Percentiles rank a stretch among this genome's conserved stretches.
Conservation (phyloP, 1,284 basidiomycete species). For the Cystobasidiaceae sp. region DNA sequence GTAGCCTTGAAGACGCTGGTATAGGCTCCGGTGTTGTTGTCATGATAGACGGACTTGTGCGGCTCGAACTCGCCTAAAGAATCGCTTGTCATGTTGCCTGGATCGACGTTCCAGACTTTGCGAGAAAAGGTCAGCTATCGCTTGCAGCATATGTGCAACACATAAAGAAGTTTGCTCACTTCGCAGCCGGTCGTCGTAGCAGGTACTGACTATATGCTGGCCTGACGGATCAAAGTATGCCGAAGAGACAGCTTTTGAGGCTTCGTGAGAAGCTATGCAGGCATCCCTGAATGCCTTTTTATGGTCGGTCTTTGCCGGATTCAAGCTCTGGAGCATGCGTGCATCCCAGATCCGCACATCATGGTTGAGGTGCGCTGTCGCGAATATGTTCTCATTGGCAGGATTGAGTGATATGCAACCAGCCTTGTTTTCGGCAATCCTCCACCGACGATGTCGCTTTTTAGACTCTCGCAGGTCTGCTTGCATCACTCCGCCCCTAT, state of each 20-base stretch:
- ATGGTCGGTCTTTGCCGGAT: constrained; percentile 1
- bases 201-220: constrained; percentile 29
- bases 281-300: constrained; percentile 17
- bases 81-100: constrained; percentile 35
- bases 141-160: neutral
- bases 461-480: constrained; percentile 47
- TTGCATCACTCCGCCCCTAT: constrained; percentile 50
- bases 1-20: constrained; percentile 49
- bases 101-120: constrained; percentile 49
- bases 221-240: constrained; percentile 53
- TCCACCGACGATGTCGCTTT: constrained; percentile 36
- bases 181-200: constrained; percentile 26
- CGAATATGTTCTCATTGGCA: constrained; percentile 34
- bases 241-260: constrained; percentile 49
- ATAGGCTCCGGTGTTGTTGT: constrained; percentile 47
- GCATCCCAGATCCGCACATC: constrained; percentile 40
- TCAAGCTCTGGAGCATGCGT: constrained; percentile 25
- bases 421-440: constrained; percentile 33
- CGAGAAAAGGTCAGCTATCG: neutral
- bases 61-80: constrained; percentile 38
- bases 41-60: constrained; percentile 43
- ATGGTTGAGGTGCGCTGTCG: constrained; percentile 40
- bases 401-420: constrained; percentile 41
- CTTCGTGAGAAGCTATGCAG: constrained; percentile 43
- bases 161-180: neutral